Evolutionary conservation across 345 rosid genomes (phyloP).

Genomic region (Acer saccharum): DNA sequence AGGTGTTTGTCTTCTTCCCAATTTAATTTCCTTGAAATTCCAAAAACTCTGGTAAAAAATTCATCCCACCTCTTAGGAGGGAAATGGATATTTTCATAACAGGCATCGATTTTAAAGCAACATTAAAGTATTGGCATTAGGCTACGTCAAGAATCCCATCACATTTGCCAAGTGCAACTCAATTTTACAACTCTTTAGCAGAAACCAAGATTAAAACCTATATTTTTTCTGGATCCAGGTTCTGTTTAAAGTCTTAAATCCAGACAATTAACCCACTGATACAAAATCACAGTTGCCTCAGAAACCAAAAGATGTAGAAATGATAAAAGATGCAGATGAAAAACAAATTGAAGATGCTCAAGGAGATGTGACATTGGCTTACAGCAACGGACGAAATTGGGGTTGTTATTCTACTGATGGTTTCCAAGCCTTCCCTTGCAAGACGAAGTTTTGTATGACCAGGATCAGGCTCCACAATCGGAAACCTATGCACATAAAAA

Average conservation of each 20-base stretch:
- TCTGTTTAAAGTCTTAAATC: background rate
- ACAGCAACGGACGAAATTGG: constrained; percentile 96
- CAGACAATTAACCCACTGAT: background rate
- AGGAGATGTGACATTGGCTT: constrained; percentile 44
- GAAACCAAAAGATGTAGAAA: background rate
- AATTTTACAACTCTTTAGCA: background rate
- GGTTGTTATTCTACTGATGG: constrained; percentile 75
- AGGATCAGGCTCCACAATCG: constrained; percentile 94
- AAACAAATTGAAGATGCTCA: constrained; percentile 26
- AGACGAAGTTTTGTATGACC: constrained; percentile 97
- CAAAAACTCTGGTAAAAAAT: background rate
- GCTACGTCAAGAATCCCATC: background rate
- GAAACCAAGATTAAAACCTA: background rate
- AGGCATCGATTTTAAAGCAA: background rate
- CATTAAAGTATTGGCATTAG: background rate
- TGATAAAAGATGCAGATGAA: constrained; percentile 6
- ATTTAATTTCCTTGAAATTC: background rate
- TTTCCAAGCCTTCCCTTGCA: constrained; percentile 87
- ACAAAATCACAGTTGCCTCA: background rate
- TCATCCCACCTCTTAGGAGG: background rate
- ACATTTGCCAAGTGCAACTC: background rate
- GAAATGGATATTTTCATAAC: background rate
- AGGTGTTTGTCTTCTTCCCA: background rate
- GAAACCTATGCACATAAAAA: constrained; percentile 60
- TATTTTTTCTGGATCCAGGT: background rate